phyloP scores from a whole-genome alignment of 2,329 filamentous ascomycete genomes.

The Cladorrhinum sp. region DNA sequence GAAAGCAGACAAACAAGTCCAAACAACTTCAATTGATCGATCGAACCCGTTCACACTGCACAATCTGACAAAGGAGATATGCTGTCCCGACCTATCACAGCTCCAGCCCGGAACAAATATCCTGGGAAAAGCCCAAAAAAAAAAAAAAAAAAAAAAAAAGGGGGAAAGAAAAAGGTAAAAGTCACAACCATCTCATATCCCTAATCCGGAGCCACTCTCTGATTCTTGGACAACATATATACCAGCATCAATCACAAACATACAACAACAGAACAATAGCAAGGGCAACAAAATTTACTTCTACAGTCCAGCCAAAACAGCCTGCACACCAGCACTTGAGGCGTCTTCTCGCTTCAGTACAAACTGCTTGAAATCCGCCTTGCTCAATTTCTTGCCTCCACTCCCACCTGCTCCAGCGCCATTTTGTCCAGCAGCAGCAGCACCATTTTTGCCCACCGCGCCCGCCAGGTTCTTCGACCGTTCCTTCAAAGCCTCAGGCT shows the following conservation, averaged over 20 bases:
- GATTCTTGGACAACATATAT: background rate
- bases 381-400: conserved; percentile 55
- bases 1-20: background rate
- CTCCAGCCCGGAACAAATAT: no score
- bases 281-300: background rate
- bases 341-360: conserved; percentile 83
- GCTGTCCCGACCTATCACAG: no score
- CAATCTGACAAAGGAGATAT: no score
- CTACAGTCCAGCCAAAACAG: conserved; percentile 67
- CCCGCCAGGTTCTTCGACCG: conserved; percentile 59
- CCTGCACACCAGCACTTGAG: conserved; percentile 75
- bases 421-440: conserved; percentile 19
- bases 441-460: conserved; percentile 33
- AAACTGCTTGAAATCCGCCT: conserved; percentile 77
- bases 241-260: background rate
- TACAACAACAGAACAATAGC: background rate
- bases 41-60: no score
- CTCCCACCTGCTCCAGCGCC: conserved; percentile 27
- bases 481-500: conserved; percentile 72
- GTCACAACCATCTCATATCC: no score
- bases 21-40: no score
- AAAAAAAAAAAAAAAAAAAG: no score
- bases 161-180: no score
- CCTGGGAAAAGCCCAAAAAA: no score
- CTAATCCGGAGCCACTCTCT: no score